Conservation (phyloP, 768 basidiomycete species). For the Pleurotus eryngii region DNA sequence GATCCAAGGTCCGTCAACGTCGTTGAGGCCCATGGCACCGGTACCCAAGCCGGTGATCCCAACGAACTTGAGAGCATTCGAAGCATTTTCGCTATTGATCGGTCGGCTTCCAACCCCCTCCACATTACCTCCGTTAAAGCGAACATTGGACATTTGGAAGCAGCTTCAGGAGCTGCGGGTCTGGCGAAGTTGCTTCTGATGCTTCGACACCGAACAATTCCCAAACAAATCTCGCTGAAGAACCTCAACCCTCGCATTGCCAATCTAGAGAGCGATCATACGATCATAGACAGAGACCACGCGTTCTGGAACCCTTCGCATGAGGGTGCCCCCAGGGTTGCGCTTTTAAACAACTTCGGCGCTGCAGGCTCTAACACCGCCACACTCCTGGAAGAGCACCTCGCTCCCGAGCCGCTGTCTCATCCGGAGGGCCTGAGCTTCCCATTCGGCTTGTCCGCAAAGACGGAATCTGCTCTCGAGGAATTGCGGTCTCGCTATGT, state of each 20-base stretch:
- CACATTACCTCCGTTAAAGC: conserved; percentile 69
- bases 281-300: conserved; percentile 40
- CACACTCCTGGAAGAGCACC: conserved; percentile 55
- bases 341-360: conserved; percentile 73
- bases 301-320: conserved; percentile 39
- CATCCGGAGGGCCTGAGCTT: conserved; percentile 20
- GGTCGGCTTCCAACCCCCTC: conserved; percentile 45
- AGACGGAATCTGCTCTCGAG: conserved; percentile 44
- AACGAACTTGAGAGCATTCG: conserved; percentile 64
- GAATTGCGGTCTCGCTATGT: conserved; percentile 45
- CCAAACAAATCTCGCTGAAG: conserved; percentile 55
- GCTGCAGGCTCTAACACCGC: conserved; percentile 71
- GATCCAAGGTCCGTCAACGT: conserved; percentile 46
- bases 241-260: conserved; percentile 56
- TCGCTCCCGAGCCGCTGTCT: conserved; percentile 7
- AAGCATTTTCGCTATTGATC: conserved; percentile 42
- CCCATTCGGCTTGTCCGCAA: conserved; percentile 63
- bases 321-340: conserved; percentile 38
- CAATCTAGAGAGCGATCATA: conserved; percentile 43
- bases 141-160: conserved; percentile 74
- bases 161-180: conserved; percentile 70
- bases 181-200: conserved; percentile 71
- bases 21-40: conserved; percentile 75
- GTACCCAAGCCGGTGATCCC: conserved; percentile 68
- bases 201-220: conserved; percentile 54